Base-by-base conservation (phyloP, 768 basidiomycete genomes). In the Phaeotremella fagi region DNA sequence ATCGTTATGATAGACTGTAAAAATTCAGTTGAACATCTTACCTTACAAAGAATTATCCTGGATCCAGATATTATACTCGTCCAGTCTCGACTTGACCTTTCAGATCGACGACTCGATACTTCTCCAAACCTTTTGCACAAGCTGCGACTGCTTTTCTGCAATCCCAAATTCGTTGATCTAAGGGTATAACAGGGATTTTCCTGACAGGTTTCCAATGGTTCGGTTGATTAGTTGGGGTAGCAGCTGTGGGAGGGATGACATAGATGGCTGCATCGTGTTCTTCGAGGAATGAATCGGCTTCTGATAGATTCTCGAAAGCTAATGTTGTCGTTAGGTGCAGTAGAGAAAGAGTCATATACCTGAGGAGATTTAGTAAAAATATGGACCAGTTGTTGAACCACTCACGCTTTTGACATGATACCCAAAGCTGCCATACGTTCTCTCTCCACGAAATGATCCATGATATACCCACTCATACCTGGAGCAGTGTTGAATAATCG, bases 381-480 rank as follows among this genome's bases (percentile, higher is more conserved):
- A 24, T 18, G 27, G 38, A 44, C 23, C 4, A 22, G 38, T 35
- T 15, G 48, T 1, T 29, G n/a, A n/a, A n/a, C n/a, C n/a, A 81
- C 92, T 68, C 64, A 98, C 95, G 88, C 87, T 82, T 87, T 95
- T 26, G 88, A 82, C 77, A 99, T 92, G 60, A 87, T 83, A 70
- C 90, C 82, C 56, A 99, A 73, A 1, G 90, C 91, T 54, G 83
- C 82, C 51, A 86, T 81, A 54, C 95, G 79, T 77, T 98, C 95
- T 65, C 95, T 82, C 66, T 85, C 83, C 66, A 97, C 86, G 74
- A 98, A 97, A 74, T 97, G 91, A 76, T 98, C 95, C 89, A 99
- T 95, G 68, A 99, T 90, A 75, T 98, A 98, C 49, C 83, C 91
- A 33, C 90, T 90, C 95, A 98, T 98, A 70, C 94, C 91, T 24